Evolutionary conservation across 2,329 filamentous ascomycete genomes (phyloP).

Genomic region (Fusarium illudens): DNA sequence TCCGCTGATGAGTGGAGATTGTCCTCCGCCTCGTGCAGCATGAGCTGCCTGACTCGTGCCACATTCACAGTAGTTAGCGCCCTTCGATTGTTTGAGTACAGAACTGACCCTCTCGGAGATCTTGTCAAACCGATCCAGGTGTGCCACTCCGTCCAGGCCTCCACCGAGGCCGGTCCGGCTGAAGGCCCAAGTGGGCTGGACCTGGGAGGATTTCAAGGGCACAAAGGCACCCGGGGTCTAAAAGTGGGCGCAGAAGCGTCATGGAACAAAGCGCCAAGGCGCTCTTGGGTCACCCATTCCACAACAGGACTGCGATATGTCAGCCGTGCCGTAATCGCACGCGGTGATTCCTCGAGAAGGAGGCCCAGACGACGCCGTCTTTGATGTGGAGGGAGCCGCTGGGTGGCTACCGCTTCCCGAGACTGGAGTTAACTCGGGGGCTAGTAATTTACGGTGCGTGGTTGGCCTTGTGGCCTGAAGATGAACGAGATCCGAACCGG

Average conservation of each 20-base stretch:
- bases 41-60: slow-evolving; percentile 25
- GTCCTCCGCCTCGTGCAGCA: slow-evolving; percentile 1
- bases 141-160: background rate
- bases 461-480: background rate
- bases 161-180: slow-evolving; percentile 4
- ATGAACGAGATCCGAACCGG: background rate
- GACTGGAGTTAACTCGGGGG: slow-evolving; percentile 9
- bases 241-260: slow-evolving; percentile 26
- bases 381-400: slow-evolving; percentile 17
- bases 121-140: background rate
- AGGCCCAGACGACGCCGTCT: slow-evolving; percentile 11
- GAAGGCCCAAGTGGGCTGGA: slow-evolving; percentile 15
- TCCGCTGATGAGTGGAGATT: slow-evolving; percentile 7
- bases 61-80: slow-evolving; percentile 6
- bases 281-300: slow-evolving; percentile 21
- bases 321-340: slow-evolving; percentile 29
- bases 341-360: slow-evolving; percentile 31
- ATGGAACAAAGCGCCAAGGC: slow-evolving; percentile 34
- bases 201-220: background rate
- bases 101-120: slow-evolving; percentile 2
- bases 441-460: background rate
- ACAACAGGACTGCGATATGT: slow-evolving; percentile 29
- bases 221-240: slow-evolving; percentile 1
- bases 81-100: background rate
- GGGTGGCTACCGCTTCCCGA: slow-evolving; percentile 2